phyloP scores from a whole-genome alignment of 1,284 basidiomycete species.

The Vanrija sp. region DNA sequence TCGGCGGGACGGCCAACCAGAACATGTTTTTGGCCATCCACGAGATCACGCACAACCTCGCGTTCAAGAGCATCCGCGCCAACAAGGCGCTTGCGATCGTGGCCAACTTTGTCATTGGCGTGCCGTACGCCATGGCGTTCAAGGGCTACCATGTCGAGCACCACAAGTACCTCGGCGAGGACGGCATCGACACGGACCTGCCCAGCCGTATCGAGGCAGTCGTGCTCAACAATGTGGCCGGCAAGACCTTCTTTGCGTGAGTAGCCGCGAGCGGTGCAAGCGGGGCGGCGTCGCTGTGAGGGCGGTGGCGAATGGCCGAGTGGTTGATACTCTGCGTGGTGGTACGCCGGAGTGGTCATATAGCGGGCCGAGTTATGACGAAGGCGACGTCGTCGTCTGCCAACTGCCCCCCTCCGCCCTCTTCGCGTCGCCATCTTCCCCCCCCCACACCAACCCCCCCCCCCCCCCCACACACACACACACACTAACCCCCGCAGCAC shows the following conservation, averaged over 20 bases:
- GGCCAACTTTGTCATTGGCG: conserved; percentile 86
- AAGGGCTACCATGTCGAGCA: conserved; percentile 96
- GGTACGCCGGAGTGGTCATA: too few relatives aligned
- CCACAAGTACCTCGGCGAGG: conserved; percentile 87
- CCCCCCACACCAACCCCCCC: not conserved
- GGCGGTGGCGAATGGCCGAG: not conserved
- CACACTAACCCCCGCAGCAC: conserved; percentile 56
- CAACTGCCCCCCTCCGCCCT: not conserved
- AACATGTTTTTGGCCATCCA: conserved; percentile 97
- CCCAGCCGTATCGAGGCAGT: conserved; percentile 82
- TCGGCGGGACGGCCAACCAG: conserved; percentile 95
- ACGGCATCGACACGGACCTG: conserved; percentile 87
- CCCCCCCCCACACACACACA: not conserved
- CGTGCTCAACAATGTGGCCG: conserved; percentile 87
- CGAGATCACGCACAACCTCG: conserved; percentile 97
- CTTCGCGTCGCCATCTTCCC: too few relatives aligned
- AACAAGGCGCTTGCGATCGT: conserved; percentile 88
- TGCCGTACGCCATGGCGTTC: conserved; percentile 94
- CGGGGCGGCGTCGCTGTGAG: not conserved
- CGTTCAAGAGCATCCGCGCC: conserved; percentile 74
- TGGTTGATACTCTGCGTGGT: too few relatives aligned
- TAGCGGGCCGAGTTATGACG: too few relatives aligned
- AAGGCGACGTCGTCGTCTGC: too few relatives aligned
- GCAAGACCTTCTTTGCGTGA: conserved; percentile 95
- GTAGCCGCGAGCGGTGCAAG: conserved; percentile 34